Evolutionary conservation across 2,329 filamentous ascomycete species (phyloP).

Genomic region (Hypocreales sp.): DNA sequence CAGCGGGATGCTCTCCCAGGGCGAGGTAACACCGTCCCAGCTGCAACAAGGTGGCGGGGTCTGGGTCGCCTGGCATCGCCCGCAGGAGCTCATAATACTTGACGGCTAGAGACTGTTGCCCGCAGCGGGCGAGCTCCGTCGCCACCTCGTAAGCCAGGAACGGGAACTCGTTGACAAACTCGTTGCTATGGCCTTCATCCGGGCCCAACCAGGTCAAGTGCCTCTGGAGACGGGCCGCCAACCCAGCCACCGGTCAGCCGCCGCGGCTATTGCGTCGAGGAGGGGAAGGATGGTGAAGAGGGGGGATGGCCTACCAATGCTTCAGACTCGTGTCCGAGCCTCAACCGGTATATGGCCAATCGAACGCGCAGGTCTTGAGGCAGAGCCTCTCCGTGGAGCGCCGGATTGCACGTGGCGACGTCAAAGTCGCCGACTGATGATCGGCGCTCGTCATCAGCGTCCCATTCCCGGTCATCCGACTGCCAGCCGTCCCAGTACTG

Average conservation of each 20-base stretch:
- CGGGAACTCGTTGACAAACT: slow-evolving; percentile 47
- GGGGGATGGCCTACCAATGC: slow-evolving; percentile 40
- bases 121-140: slow-evolving; percentile 22
- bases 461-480: slow-evolving; percentile 81
- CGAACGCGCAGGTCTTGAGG: slow-evolving; percentile 75
- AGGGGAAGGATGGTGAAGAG: slow-evolving; percentile 15
- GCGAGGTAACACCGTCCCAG: slow-evolving; percentile 56
- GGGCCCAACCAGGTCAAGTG: slow-evolving; percentile 61
- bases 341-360: slow-evolving; percentile 69
- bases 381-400: slow-evolving; percentile 55
- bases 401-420: slow-evolving; percentile 31
- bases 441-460: slow-evolving; percentile 56
- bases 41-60: slow-evolving; percentile 35
- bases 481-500: slow-evolving; percentile 58
- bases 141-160: slow-evolving; percentile 64
- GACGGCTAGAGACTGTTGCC: slow-evolving; percentile 24
- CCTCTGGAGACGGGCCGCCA: slow-evolving; percentile 31
- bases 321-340: slow-evolving; percentile 52
- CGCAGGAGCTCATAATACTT: slow-evolving; percentile 41
- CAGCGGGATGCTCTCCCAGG: slow-evolving; percentile 46
- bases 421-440: slow-evolving; percentile 44
- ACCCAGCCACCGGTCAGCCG: too few relatives aligned
- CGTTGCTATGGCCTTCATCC: slow-evolving; percentile 28
- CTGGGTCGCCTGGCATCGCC: slow-evolving; percentile 28
- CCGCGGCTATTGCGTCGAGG: too few relatives aligned